A percentile compares a stretch with the other conserved stretches of the same genome.
These are phyloP conservation scores for Penicillium maclennaniae DNA, from an alignment of 495 filamentous ascomycete genomes.

Conservation along the genomic window DNA sequence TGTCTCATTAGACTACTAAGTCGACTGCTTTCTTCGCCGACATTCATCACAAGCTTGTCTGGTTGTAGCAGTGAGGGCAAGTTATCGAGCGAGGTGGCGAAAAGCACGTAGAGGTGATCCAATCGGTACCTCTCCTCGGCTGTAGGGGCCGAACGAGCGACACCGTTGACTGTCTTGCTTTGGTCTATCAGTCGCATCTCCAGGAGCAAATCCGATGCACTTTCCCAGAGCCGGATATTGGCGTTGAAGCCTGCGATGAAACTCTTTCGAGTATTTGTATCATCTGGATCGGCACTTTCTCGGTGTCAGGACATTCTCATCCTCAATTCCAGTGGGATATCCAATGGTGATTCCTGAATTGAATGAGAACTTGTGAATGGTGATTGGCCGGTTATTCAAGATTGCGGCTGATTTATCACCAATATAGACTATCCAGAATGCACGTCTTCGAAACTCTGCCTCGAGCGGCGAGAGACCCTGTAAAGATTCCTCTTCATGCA, in stretches of 20 bases:
- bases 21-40: background rate
- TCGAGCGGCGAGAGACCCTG: slow-evolving; percentile 20
- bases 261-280: slow-evolving; percentile 3
- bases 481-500: slow-evolving; percentile 26
- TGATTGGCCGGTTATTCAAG: slow-evolving; percentile 26
- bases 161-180: slow-evolving; percentile 1
- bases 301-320: slow-evolving; percentile 6
- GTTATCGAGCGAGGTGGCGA: slow-evolving; percentile 19
- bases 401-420: slow-evolving; percentile 32
- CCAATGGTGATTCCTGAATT: slow-evolving; percentile 23
- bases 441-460: slow-evolving; percentile 18
- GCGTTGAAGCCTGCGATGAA: slow-evolving; percentile 22
- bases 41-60: slow-evolving; percentile 7
- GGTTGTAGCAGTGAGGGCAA: slow-evolving; percentile 14
- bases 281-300: slow-evolving; percentile 11
- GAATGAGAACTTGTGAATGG: slow-evolving; percentile 26
- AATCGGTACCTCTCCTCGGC: slow-evolving; percentile 12
- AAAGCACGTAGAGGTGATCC: slow-evolving; percentile 20
- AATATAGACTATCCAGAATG: slow-evolving; percentile 30
- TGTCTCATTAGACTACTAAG: slow-evolving; percentile 3
- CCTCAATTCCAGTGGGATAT: slow-evolving; percentile 24
- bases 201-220: slow-evolving; percentile 18
- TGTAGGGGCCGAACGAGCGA: slow-evolving; percentile 9
- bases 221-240: slow-evolving; percentile 21
- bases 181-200: slow-evolving; percentile 15